Evolutionary conservation across 192 early-diverging fungal species (phyloP).

Genomic region (Coemansia sp.): DNA sequence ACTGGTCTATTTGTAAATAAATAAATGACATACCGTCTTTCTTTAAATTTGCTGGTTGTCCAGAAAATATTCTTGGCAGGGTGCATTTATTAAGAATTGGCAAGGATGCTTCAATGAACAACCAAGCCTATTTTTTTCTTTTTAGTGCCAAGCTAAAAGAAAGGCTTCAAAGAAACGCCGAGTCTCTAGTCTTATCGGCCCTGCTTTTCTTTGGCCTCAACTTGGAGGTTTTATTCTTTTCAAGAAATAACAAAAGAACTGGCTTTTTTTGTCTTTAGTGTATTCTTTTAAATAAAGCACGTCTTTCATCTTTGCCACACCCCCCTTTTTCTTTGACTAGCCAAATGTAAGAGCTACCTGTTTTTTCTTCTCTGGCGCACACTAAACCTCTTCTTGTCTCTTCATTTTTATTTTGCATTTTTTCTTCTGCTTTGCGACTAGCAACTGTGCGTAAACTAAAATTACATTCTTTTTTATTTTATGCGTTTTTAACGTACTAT

Average conservation of each 20-base stretch:
- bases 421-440: neutral
- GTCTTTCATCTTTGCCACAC: neutral
- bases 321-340: slow-evolving; percentile 3
- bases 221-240: neutral
- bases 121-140: neutral
- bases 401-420: neutral
- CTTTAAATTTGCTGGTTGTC: neutral
- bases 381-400: neutral
- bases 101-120: slow-evolving; percentile 2
- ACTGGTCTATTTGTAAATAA: neutral
- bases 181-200: neutral
- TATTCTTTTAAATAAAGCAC: slow-evolving; percentile 1
- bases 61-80: neutral
- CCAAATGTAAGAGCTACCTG: neutral
- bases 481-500: neutral
- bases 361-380: neutral
- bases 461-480: neutral
- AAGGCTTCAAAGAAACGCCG: neutral
- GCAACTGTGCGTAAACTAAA: neutral
- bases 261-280: neutral
- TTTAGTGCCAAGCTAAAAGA: neutral
- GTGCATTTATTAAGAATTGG: neutral
- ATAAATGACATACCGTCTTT: too few species aligned
- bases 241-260: neutral
- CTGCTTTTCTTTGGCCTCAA: neutral